Base-by-base conservation (phyloP, 2,329 filamentous ascomycete genomes). In the Metarhizium rileyi region DNA sequence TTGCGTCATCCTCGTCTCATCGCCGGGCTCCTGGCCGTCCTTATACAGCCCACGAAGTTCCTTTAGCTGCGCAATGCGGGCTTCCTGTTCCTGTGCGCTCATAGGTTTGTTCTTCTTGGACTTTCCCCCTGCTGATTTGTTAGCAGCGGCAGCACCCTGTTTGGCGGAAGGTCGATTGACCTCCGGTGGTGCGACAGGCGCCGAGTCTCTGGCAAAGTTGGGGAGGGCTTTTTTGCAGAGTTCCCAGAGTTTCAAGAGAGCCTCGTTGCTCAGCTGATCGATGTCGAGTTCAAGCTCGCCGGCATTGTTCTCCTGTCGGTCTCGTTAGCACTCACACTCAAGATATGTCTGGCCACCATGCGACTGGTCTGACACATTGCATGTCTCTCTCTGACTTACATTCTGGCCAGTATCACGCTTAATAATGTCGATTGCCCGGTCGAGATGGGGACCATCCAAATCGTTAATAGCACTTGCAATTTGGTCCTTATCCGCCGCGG, bases 401-500 rank as follows among this genome's bases (percentile, higher is more conserved):
- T 74, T 85, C 74, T 70, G 87, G 71, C 72, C 87, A 67, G 71
- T 95, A 57, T 95, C 91, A 56, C 81, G 81, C 65, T 94, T 89
- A 62, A 98, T 97, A 54, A 97, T 90, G 52, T 86, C 81, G 28
- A 96, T 87, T 0, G 91, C 89, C 57, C 82, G 81, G 46, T 84
- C 78, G 61, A 95, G 85, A 56, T 88, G 83, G n/a, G 76, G 74
- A 46, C 86, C 84, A 18, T 90, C 83, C 50, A 97, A 80, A 54
- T 84, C 83, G 59, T 84, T 86, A 55, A 95, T 93, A 14, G 87
- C 86, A 51, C 85, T 84, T 1, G 89, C 91, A 51, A 98, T 94
- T 56, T 90, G 81, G 51, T 93, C 88, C 73, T 97, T 97, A 69
- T 98, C 90, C 3, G 84, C 76, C 52, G 81, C 84, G 42, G 89